Percentiles rank a stretch among this genome's conserved stretches.
Conservation (phyloP, 805 yeast genomes). For the Candida ascalaphidarum region DNA sequence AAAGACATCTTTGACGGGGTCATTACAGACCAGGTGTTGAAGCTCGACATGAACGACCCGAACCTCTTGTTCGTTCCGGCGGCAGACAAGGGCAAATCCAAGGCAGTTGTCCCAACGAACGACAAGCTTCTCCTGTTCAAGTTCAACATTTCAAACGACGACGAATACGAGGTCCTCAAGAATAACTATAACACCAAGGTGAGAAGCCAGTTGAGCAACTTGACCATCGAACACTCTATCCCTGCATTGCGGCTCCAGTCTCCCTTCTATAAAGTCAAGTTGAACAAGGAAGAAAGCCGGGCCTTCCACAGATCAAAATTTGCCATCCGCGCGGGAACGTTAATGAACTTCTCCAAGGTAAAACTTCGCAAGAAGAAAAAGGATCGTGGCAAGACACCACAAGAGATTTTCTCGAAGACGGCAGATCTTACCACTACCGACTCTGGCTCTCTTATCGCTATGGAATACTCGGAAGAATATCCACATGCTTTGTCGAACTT, state of each 20-base stretch:
- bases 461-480: constrained; percentile 87
- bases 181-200: constrained; percentile 86
- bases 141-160: constrained; percentile 84
- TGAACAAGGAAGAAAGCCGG: constrained; percentile 60
- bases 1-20: constrained; percentile 70
- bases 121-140: constrained; percentile 49
- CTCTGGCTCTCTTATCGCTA: constrained; percentile 61
- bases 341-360: constrained; percentile 65
- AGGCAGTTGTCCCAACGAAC: constrained; percentile 41
- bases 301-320: constrained; percentile 76
- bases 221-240: constrained; percentile 83
- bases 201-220: constrained; percentile 84
- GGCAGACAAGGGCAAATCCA: constrained; percentile 10
- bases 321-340: constrained; percentile 67
- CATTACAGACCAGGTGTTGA: constrained; percentile 30
- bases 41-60: constrained; percentile 84
- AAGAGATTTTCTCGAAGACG: constrained; percentile 63
- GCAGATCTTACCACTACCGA: constrained; percentile 80
- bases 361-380: constrained; percentile 78
- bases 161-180: constrained; percentile 71
- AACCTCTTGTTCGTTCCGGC: constrained; percentile 58
- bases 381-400: constrained; percentile 76
- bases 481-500: constrained; percentile 79
- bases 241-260: constrained; percentile 84
- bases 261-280: constrained; percentile 79